Base-by-base conservation (phyloP, 2,329 filamentous ascomycete species). In the Tothia fuscella region DNA sequence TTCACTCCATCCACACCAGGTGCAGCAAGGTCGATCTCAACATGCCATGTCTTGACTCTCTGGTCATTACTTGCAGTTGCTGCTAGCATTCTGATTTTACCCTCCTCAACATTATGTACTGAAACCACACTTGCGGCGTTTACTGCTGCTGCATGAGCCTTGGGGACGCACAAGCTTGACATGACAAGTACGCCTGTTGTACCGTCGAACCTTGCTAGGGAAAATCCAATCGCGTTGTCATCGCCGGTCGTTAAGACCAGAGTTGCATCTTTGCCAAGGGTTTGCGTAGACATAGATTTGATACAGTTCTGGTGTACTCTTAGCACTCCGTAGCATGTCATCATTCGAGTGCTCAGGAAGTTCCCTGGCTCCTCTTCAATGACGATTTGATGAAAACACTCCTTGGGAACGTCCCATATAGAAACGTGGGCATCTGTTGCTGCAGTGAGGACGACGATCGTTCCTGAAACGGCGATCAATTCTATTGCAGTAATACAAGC, bases 391-490 rank as follows among this genome's bases (percentile, higher is more conserved):
- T n/a, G n/a, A n/a, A n/a, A n/a, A n/a, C n/a, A n/a, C n/a, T n/a
- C 24, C 12, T 5, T 10, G 21, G 26, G n/a, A n/a, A 42, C 37
- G 14, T 26, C 14, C 76, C 78, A 88, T 0, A 81, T 50, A 0
- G 74, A 74, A 14, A 93, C 53, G 50, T 81, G 71, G 0, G 89
- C 89, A 55, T 96, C 89, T 1, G 89, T 94, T 2, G 82, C 80
- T 1, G 80, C 76, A 2, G 83, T 86, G 16, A 86, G 58, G 19
- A 82, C 51, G 6, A 59, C 58, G 46, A 4, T 43, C 25, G 4
- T 22, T 21, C 21, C 14, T 44, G 41, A n/a, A 2, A 40, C 43
- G 5, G 50, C n/a, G 5, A 37, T 56, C 3, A 64, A 66, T 33
- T 55, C 52, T 17, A 64, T 61, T 55, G 89, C 78, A 5, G 81